phyloP scores from a whole-genome alignment of 108 stramenopile species.

The Aurantiochytrium sp. region DNA sequence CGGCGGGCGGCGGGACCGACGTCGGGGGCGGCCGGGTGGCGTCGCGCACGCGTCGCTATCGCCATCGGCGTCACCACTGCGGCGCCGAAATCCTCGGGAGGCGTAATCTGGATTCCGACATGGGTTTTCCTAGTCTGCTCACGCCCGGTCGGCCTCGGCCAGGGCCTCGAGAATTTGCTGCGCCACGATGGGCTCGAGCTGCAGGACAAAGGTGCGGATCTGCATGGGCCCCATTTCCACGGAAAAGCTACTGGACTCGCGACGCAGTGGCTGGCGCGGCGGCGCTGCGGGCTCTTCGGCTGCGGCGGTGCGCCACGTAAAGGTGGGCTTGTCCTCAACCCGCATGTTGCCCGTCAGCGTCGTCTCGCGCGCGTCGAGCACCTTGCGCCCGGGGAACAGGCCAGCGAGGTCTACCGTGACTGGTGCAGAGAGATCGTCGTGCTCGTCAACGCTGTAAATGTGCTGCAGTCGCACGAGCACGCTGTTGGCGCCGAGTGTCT shows the following conservation, averaged over 20 bases:
- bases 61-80: too few relatives aligned
- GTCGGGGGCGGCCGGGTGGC: too few relatives aligned
- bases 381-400: constrained; percentile 36
- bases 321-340: not conserved
- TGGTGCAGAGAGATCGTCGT: constrained; percentile 51
- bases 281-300: constrained; percentile 33
- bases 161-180: too few relatives aligned
- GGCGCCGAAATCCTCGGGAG: too few relatives aligned
- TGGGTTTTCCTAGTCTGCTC: too few relatives aligned
- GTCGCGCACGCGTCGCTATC: too few relatives aligned
- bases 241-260: not conserved
- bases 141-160: too few relatives aligned
- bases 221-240: constrained; percentile 57
- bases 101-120: too few relatives aligned
- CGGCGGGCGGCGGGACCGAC: too few relatives aligned
- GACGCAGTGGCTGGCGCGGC: not conserved
- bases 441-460: constrained; percentile 72
- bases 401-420: constrained; percentile 57
- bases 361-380: constrained; percentile 51
- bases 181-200: not conserved
- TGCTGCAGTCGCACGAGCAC: constrained; percentile 78
- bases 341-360: constrained; percentile 60
- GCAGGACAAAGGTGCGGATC: constrained; percentile 54
- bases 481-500: not conserved
- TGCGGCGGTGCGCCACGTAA: not conserved